These are phyloP conservation scores for Noccaea bulbosa DNA, from an alignment of 345 rosid genomes.

Conservation along the genomic window DNA sequence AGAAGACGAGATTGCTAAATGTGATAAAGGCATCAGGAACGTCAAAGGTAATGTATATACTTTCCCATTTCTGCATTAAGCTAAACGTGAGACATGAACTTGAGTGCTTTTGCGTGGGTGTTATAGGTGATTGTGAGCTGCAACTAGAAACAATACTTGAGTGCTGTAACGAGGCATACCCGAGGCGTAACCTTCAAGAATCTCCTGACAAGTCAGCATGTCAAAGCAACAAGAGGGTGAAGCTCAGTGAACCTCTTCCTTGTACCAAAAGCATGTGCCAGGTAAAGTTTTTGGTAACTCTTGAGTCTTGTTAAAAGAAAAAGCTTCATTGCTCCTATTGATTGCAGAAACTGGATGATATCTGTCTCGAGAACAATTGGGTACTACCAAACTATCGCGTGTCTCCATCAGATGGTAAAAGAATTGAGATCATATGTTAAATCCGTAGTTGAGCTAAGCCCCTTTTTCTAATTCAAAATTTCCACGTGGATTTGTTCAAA, in stretches of 20 bases:
- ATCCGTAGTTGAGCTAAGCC: neutral
- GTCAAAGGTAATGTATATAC: slow-evolving; percentile 48
- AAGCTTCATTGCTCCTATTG: slow-evolving; percentile 4
- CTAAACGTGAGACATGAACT: neutral
- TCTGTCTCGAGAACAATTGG: slow-evolving; percentile 63
- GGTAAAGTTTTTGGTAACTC: slow-evolving; percentile 48
- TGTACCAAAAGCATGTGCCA: slow-evolving; percentile 52
- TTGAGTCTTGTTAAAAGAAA: neutral
- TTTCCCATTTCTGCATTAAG: neutral
- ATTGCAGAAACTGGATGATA: slow-evolving; percentile 65
- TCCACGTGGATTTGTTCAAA: neutral
- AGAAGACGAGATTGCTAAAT: slow-evolving; percentile 71
- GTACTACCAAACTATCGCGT: slow-evolving; percentile 61
- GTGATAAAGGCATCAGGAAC: slow-evolving; percentile 55
- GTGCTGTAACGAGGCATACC: slow-evolving; percentile 47
- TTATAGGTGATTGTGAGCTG: slow-evolving; percentile 52
- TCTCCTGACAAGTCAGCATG: slow-evolving; percentile 41
- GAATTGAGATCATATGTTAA: slow-evolving; percentile 24
- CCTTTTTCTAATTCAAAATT: neutral
- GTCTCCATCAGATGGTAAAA: slow-evolving; percentile 61
- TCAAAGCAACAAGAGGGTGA: slow-evolving; percentile 38
- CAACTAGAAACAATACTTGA: slow-evolving; percentile 58
- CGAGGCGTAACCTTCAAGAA: slow-evolving; percentile 32
- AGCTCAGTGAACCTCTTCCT: slow-evolving; percentile 42
- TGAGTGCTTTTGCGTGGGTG: slow-evolving; percentile 40